Base-by-base conservation (phyloP, 2,329 filamentous ascomycete species). In the Epichloe glyceriae region DNA sequence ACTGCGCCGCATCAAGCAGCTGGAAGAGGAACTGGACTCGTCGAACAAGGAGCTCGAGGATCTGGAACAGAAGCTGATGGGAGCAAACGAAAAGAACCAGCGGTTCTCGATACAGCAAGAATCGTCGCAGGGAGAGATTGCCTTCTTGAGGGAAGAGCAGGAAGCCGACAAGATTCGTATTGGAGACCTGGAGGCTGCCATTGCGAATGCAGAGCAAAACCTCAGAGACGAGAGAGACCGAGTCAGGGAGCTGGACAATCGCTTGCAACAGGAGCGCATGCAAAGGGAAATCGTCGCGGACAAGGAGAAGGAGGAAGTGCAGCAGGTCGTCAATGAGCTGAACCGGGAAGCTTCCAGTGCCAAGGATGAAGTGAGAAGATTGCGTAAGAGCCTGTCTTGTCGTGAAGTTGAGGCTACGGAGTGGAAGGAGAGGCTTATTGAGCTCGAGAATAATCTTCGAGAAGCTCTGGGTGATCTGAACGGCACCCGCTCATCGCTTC, bases 111-210 rank as follows among this genome's bases (percentile, higher is more conserved):
- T 98, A 34, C 90, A 97, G 62, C 85, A 91, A 56, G 93, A 98
- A 67, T 95, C 88, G 5, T 85, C 86, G 51, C 91, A 96, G 60
- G 85, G 85, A 53, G 93, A 98, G 66, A 94, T 97, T 67, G 83
- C 87, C 1, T 98, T 98, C 75, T 68, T 98, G 47, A 83, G 93
- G 2, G 93, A 98, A 64, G 93, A 98, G 70, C 93, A 98, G 67
- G 93, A 98, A 67, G 81, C 80, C 17, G 93, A 98, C 72, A 98
- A 98, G 75, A 95, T 98, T 64, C 90, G 89, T 68, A 97, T 98
- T 60, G 88, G 91, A 38, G 89, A 97, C 61, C 74, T 97, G 7
- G 90, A 97, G 62, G 86, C 88, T 8, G 82, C 84, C 14, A 71
- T 96, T 38, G 86, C 87, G 59, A 85, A 81, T 51, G 78, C 82